phyloP scores from a whole-genome alignment of 129 eudicot genomes.

The Smallanthus sonchifolius region DNA sequence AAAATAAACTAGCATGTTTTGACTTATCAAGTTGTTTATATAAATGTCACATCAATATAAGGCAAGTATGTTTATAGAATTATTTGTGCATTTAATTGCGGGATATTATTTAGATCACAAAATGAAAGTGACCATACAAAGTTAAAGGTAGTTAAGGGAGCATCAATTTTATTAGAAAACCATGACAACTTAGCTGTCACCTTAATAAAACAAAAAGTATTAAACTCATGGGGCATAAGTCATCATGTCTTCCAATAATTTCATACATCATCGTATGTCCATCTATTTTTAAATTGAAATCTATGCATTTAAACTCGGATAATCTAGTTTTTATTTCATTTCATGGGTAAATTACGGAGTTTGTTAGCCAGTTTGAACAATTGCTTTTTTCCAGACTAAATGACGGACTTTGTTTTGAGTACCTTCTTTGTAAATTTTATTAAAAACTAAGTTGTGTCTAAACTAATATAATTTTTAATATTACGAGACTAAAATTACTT shows the following conservation, averaged over 20 bases:
- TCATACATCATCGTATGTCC: not conserved
- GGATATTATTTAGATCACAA: not conserved
- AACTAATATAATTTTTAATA: no score
- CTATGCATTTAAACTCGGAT: no score
- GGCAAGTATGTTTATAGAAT: not conserved
- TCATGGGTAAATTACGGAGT: no score
- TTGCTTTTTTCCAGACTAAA: no score
- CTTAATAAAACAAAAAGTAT: constrained; percentile 18
- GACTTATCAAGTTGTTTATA: constrained; percentile 2
- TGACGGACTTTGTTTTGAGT: no score
- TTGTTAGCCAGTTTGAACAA: no score
- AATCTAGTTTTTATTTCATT: not conserved
- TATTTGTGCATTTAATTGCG: constrained; percentile 2
- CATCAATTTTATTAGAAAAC: constrained; percentile 8
- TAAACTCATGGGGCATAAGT: constrained; percentile 11
- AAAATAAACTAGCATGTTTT: not conserved
- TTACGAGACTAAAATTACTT: no score
- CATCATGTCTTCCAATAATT: constrained; percentile 18
- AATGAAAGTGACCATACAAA: constrained; percentile 13
- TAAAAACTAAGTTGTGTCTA: no score
- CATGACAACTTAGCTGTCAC: constrained; percentile 21
- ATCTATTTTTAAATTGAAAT: not conserved
- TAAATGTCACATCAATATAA: constrained; percentile 17
- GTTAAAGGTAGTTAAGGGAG: not conserved
- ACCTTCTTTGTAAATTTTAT: no score